Evolutionary conservation across 1,284 basidiomycete species (phyloP).

Genomic region (Ceratobasidium sp.): DNA sequence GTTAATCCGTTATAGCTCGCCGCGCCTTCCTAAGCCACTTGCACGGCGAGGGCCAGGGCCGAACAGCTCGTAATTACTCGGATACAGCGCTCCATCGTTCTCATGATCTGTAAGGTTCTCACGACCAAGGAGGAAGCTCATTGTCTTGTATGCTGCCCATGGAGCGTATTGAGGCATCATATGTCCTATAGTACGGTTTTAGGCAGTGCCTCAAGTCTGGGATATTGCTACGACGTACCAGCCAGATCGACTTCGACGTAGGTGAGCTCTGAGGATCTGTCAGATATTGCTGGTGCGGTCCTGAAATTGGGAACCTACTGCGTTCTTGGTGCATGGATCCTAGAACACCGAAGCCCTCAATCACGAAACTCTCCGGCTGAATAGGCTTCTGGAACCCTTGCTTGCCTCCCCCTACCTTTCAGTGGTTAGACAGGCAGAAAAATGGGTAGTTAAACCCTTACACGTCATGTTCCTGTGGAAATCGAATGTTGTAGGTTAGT

Average conservation of each 20-base stretch:
- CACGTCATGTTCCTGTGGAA: slow-evolving; percentile 67
- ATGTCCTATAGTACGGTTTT: background rate
- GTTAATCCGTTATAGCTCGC: background rate
- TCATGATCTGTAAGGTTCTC: slow-evolving; percentile 18
- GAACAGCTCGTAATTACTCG: slow-evolving; percentile 30
- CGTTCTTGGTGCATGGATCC: slow-evolving; percentile 71
- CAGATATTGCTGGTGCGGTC: background rate
- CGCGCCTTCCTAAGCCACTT: background rate
- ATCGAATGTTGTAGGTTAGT: background rate
- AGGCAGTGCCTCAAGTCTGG: background rate
- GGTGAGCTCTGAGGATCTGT: slow-evolving; percentile 6
- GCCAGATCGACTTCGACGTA: slow-evolving; percentile 38
- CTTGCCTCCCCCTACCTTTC: slow-evolving; percentile 60
- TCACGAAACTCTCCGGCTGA: slow-evolving; percentile 66
- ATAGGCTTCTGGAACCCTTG: slow-evolving; percentile 79
- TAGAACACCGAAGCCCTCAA: slow-evolving; percentile 70
- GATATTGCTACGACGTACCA: background rate
- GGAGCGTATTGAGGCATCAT: slow-evolving; percentile 39
- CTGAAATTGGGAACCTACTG: slow-evolving; percentile 47
- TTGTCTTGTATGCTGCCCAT: slow-evolving; percentile 39
- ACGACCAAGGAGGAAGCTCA: slow-evolving; percentile 37
- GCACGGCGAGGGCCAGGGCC: slow-evolving; percentile 10
- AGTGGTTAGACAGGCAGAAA: slow-evolving; percentile 43
- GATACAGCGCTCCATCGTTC: slow-evolving; percentile 33
- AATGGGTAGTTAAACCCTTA: slow-evolving; percentile 50